These are phyloP conservation scores for Halophytophthora batemanensis DNA, from an alignment of 352 stramenopile species.

Conservation along the genomic window DNA sequence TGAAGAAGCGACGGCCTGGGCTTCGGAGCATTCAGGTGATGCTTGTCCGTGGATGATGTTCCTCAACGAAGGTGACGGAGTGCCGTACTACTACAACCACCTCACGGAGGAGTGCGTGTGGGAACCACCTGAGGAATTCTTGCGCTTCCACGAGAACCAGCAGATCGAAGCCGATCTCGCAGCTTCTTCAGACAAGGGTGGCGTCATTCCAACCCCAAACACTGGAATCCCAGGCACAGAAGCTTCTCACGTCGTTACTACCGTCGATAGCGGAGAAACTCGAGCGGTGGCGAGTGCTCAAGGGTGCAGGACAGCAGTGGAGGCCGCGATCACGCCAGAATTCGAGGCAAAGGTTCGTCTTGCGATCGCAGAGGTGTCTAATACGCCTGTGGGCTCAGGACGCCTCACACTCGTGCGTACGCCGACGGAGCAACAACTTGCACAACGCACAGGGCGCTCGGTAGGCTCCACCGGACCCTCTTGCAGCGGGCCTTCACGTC, in stretches of 20 bases:
- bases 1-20: not conserved
- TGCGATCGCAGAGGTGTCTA: constrained; percentile 41
- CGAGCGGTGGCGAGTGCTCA: not conserved
- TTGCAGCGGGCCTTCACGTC: constrained; percentile 13
- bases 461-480: constrained; percentile 4
- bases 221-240: not conserved
- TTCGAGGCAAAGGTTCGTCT: constrained; percentile 55
- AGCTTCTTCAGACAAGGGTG: not conserved
- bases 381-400: constrained; percentile 40
- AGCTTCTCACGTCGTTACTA: not conserved
- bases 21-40: constrained; percentile 1
- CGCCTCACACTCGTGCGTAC: constrained; percentile 40
- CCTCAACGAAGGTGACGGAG: constrained; percentile 54
- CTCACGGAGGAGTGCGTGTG: constrained; percentile 60
- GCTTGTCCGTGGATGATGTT: constrained; percentile 61
- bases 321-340: constrained; percentile 31
- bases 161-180: constrained; percentile 1
- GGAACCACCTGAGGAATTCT: constrained; percentile 53
- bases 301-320: not conserved
- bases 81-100: constrained; percentile 74
- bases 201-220: not conserved
- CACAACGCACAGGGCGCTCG: constrained; percentile 6
- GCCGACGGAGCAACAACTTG: constrained; percentile 28
- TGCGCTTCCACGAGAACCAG: constrained; percentile 36
- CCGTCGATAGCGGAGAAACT: not conserved